phyloP scores from a whole-genome alignment of 148 eudicot species.

The Dysphania ambrosioides region DNA sequence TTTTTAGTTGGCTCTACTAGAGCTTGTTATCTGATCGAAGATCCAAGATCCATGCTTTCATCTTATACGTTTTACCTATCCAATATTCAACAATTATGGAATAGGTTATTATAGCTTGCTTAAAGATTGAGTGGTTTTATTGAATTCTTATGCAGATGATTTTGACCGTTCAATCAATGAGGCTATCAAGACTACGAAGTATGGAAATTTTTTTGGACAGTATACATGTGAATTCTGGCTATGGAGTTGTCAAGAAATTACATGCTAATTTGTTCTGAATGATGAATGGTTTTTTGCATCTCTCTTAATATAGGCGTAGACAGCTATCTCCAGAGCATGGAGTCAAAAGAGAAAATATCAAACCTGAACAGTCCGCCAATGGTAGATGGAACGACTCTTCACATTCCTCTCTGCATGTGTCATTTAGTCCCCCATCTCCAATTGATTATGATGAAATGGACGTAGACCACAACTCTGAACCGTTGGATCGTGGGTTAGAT shows the following conservation, averaged over 20 bases:
- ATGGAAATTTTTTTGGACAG: constrained; percentile 27
- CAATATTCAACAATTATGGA: too few species aligned
- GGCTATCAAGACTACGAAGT: constrained; percentile 85
- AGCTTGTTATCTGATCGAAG: neutral
- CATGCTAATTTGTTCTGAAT: neutral
- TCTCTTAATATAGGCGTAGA: constrained; percentile 64
- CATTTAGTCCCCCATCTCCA: constrained; percentile 59
- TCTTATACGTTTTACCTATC: too few species aligned
- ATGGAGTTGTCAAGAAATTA: neutral
- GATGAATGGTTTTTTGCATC: neutral
- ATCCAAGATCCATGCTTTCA: too few species aligned
- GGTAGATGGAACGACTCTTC: constrained; percentile 57
- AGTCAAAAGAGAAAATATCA: constrained; percentile 42
- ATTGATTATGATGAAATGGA: constrained; percentile 53
- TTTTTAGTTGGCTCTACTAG: neutral
- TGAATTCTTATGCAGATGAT: constrained; percentile 37
- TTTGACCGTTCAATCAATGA: constrained; percentile 69
- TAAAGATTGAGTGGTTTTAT: constrained; percentile 16
- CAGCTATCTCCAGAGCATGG: constrained; percentile 60
- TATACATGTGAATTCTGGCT: neutral
- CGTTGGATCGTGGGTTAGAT: constrained; percentile 69
- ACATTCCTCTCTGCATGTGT: constrained; percentile 34
- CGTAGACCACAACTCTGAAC: constrained; percentile 41
- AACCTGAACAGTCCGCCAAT: constrained; percentile 47
- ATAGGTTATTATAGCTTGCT: neutral